Evolutionary conservation across 2,329 filamentous ascomycete species (phyloP).

Genomic region (Xylaria sp.): DNA sequence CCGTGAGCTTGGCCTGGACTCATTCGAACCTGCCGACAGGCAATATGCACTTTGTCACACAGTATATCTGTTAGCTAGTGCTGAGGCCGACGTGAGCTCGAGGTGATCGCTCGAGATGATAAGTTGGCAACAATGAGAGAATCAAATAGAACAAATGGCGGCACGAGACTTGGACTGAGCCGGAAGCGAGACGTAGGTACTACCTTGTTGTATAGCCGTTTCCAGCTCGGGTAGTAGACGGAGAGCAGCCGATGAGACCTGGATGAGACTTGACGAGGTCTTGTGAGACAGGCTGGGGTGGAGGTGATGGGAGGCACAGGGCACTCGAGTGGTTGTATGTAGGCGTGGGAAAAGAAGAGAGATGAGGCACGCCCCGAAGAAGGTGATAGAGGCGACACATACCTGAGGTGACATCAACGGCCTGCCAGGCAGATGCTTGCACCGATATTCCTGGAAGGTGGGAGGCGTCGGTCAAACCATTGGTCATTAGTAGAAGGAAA

Average conservation of each 20-base stretch:
- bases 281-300: conserved; percentile 1
- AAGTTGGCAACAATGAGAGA: background rate
- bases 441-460: background rate
- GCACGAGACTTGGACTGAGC: background rate
- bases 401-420: background rate
- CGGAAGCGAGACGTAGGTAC: background rate
- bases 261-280: background rate
- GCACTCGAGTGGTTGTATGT: background rate
- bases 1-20: background rate
- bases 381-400: background rate
- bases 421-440: background rate
- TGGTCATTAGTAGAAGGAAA: background rate
- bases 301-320: conserved; percentile 5
- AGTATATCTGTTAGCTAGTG: conserved; percentile 1
- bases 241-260: conserved; percentile 4
- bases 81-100: background rate
- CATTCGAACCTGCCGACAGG: background rate
- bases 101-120: background rate
- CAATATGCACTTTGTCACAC: background rate
- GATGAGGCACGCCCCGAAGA: background rate
- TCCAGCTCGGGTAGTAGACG: conserved; percentile 1
- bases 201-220: conserved; percentile 22
- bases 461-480: background rate
- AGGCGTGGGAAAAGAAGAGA: background rate
- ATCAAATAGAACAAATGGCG: background rate